Percentiles rank a stretch among this genome's conserved stretches.
phyloP scores from a whole-genome alignment of 495 filamentous ascomycete genomes.

The Aspergillus sclerotiicarbonarius region DNA sequence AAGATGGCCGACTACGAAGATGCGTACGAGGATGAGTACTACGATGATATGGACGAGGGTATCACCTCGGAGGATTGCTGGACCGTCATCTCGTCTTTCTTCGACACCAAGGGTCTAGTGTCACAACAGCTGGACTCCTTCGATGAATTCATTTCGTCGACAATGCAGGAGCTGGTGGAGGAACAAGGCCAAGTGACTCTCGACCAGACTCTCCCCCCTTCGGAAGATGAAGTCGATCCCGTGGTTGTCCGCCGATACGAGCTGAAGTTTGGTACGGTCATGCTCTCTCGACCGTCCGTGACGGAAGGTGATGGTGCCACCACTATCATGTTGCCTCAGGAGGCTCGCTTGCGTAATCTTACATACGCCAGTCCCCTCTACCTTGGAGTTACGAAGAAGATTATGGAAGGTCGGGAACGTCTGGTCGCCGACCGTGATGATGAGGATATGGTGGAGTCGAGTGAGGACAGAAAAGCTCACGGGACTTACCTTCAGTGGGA shows the following conservation, averaged over 20 bases:
- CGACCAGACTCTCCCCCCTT: conserved; percentile 77
- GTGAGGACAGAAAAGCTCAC: conserved; percentile 41
- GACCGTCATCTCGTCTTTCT: conserved; percentile 95
- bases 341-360: conserved; percentile 89
- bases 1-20: conserved; percentile 57
- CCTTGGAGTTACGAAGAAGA: conserved; percentile 74
- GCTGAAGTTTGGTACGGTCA: conserved; percentile 83
- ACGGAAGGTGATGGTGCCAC: conserved; percentile 90
- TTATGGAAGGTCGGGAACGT: conserved; percentile 77
- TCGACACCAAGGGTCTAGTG: conserved; percentile 90
- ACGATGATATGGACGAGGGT: conserved; percentile 66
- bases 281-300: conserved; percentile 79
- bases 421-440: conserved; percentile 54
- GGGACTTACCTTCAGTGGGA: conserved; percentile 53
- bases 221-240: conserved; percentile 64
- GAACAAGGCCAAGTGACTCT: conserved; percentile 86
- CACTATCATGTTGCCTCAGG: conserved; percentile 78
- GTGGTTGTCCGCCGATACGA: conserved; percentile 86
- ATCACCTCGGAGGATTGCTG: conserved; percentile 89
- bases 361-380: conserved; percentile 93
- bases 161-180: conserved; percentile 86
- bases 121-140: conserved; percentile 98
- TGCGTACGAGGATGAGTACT: conserved; percentile 51
- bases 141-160: conserved; percentile 90
- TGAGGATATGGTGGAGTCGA: conserved; percentile 44